These are phyloP conservation scores for Stemphylium lycopersici DNA, from an alignment of 2,329 filamentous ascomycete species.

Conservation along the genomic window DNA sequence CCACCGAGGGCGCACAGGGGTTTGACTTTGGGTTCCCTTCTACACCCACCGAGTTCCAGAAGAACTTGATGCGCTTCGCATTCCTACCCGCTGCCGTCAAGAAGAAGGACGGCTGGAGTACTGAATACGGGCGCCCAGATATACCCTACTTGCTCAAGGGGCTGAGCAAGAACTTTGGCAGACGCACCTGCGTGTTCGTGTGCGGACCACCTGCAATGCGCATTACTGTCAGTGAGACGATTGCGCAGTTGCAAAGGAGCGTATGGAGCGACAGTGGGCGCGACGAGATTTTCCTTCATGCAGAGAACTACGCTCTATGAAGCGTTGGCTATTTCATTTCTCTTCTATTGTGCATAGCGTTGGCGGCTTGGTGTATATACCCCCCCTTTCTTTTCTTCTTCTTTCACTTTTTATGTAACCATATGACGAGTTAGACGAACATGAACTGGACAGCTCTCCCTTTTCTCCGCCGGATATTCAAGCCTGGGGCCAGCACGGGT, in stretches of 20 bases:
- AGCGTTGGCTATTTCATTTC: slow-evolving; percentile 5
- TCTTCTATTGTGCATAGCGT: slow-evolving; percentile 38
- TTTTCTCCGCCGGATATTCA: slow-evolving; percentile 15
- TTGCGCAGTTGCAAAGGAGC: slow-evolving; percentile 79
- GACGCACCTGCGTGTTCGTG: slow-evolving; percentile 86
- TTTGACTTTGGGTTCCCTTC: slow-evolving; percentile 73
- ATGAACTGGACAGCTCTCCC: slow-evolving; percentile 5
- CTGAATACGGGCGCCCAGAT: slow-evolving; percentile 90
- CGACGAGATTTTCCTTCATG: slow-evolving; percentile 92
- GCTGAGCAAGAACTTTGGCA: slow-evolving; percentile 80
- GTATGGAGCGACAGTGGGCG: slow-evolving; percentile 79
- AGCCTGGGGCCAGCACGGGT: neutral
- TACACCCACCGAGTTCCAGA: slow-evolving; percentile 86
- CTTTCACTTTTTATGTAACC: slow-evolving; percentile 18
- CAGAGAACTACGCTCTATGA: slow-evolving; percentile 91
- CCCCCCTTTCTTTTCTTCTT: slow-evolving; percentile 19
- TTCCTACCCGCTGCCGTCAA: slow-evolving; percentile 66
- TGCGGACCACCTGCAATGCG: slow-evolving; percentile 89
- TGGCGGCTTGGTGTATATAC: slow-evolving; percentile 27
- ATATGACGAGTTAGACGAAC: slow-evolving; percentile 8
- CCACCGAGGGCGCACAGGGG: slow-evolving; percentile 28
- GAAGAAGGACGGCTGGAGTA: slow-evolving; percentile 78
- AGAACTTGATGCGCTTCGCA: slow-evolving; percentile 87
- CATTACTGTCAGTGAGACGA: slow-evolving; percentile 83
- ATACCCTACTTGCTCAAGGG: slow-evolving; percentile 85